Base-by-base conservation (phyloP, 805 yeast genomes). In the Kuraishia floccosa region DNA sequence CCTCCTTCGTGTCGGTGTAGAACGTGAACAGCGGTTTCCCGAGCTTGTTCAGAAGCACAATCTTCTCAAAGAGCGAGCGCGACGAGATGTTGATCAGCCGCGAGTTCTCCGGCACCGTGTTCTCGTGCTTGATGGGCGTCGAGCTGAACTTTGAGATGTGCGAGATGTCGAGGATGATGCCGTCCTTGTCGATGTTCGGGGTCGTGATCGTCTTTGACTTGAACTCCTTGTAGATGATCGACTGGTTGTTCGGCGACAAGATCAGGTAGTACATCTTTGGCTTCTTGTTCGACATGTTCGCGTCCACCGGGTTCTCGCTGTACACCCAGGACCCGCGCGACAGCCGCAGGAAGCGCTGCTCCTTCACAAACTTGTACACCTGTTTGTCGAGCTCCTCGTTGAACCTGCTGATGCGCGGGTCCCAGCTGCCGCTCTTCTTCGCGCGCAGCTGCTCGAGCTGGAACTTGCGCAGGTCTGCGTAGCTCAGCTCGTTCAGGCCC, bases 281-380 rank as follows among this genome's bases (percentile, higher is more conserved):
- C 22, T 44, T 37, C 22, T 40, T 44, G 23, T 39, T 36, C 20
- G 37, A 33, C 28, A 35, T 35, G 8, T 35, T 20, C 3, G 37
- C 25, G 9, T 40, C 48, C 30, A 41, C 36, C 17, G 80, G 85
- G 31, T 65, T 57, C 23, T 75, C 78, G 2, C 76, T 65, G 46
- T 63, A 78, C 10, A 80, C 87, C 94, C 94, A 84, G 2, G 81
- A 68, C 2, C 94, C 94, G 43, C 68, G 74, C 17, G 84, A 72
- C 30, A 84, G 54, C 45, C 74, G 76, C 35, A 80, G 52, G 28
- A 78, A 72, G 42, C 89, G 64, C 54, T 81, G 91, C 47, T 80
- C 86, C 35, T 70, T 68, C 11, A 83, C 85, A 47, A 80, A 81
- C 24, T 74, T 77, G 35, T 65, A 56, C 0, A 78, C 81, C 46